These are phyloP conservation scores for Mortierella sp. DNA, from an alignment of 371 early-diverging fungal genomes.

Conservation along the genomic window DNA sequence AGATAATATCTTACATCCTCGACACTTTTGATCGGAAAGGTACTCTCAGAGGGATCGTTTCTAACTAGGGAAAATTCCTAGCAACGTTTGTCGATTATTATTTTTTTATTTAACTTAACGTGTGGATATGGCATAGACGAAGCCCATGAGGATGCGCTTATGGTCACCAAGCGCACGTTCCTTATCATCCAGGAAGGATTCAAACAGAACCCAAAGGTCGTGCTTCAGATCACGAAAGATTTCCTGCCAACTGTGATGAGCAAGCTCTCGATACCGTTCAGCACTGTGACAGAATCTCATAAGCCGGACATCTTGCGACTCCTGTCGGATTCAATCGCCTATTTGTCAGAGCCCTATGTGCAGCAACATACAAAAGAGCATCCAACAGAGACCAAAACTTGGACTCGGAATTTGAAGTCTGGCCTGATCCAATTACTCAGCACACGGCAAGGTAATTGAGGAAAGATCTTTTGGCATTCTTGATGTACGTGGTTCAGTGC, in stretches of 20 bases:
- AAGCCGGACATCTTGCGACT: slow-evolving; percentile 32
- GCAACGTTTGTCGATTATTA: no score
- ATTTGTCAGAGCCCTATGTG: slow-evolving; percentile 28
- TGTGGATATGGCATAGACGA: slow-evolving; percentile 20
- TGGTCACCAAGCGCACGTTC: slow-evolving; percentile 33
- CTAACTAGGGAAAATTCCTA: no score
- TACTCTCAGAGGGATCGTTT: no score
- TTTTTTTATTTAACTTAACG: not conserved
- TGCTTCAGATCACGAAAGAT: slow-evolving; percentile 30
- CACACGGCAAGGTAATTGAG: slow-evolving; percentile 40
- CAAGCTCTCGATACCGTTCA: slow-evolving; percentile 21
- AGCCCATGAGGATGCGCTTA: slow-evolving; percentile 26
- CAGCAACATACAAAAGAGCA: slow-evolving; percentile 29
- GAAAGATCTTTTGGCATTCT: not conserved
- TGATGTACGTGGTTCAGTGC: no score
- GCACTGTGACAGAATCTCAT: slow-evolving; percentile 23
- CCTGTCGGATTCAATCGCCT: slow-evolving; percentile 27
- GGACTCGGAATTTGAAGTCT: slow-evolving; percentile 35
- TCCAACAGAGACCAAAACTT: slow-evolving; percentile 15
- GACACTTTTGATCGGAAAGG: slow-evolving; percentile 25
- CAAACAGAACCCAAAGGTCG: slow-evolving; percentile 32
- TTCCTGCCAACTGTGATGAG: slow-evolving; percentile 40
- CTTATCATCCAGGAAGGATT: slow-evolving; percentile 44
- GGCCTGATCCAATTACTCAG: slow-evolving; percentile 47
- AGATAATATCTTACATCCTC: slow-evolving; percentile 27